These are phyloP conservation scores for Dactylellina leptospora DNA, from an alignment of 2,329 filamentous ascomycete genomes.

Conservation along the genomic window DNA sequence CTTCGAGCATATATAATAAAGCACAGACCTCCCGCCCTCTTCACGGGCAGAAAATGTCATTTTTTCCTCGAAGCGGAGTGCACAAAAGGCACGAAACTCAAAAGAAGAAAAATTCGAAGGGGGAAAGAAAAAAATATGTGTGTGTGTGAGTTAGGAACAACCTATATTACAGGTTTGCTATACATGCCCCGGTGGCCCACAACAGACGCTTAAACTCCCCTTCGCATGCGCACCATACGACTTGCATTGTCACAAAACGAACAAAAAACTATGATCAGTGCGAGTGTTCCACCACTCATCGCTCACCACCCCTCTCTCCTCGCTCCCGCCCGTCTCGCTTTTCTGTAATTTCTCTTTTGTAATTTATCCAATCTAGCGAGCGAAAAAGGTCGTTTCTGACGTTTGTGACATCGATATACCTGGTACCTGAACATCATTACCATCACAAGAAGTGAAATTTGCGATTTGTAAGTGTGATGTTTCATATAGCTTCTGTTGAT, in stretches of 20 bases:
- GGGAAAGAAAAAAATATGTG: neutral
- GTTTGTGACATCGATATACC: neutral
- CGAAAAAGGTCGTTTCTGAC: neutral
- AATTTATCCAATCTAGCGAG: slow-evolving; percentile 13
- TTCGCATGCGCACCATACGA: neutral
- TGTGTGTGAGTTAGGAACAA: neutral
- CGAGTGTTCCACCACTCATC: no score
- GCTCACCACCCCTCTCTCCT: no score
- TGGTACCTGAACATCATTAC: slow-evolving; percentile 33
- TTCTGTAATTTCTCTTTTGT: slow-evolving; percentile 7
- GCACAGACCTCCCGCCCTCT: slow-evolving; percentile 28
- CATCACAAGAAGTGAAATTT: neutral
- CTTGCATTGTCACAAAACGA: slow-evolving; percentile 10
- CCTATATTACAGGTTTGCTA: slow-evolving; percentile 4
- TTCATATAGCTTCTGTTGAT: no score
- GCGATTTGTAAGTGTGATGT: no score
- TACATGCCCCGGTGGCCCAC: neutral
- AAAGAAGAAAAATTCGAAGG: neutral
- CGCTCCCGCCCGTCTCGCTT: no score
- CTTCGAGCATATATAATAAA: slow-evolving; percentile 22
- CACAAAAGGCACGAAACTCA: slow-evolving; percentile 9
- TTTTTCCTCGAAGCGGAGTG: slow-evolving; percentile 28
- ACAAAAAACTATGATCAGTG: no score
- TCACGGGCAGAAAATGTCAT: neutral
- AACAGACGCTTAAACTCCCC: slow-evolving; percentile 20